Conservation (phyloP, 2,329 filamentous ascomycete species). For the Davidsoniella neocaledoniae region DNA sequence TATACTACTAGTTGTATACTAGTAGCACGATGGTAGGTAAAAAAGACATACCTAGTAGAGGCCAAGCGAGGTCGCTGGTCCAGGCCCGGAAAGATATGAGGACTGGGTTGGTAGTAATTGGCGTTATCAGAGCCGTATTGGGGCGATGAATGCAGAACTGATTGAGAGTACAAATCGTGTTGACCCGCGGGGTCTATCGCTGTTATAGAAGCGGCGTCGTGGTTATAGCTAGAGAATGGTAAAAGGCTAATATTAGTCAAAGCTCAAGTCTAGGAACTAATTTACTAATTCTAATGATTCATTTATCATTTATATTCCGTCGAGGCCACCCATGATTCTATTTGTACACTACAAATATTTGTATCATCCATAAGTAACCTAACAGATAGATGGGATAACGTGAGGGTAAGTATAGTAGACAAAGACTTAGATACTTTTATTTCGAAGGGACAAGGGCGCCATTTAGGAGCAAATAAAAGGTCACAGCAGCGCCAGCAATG, state of each 20-base stretch:
- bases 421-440: no score
- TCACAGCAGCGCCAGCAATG: no score
- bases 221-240: conserved; percentile 30
- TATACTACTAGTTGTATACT: no score
- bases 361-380: no score
- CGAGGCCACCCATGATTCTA: no score
- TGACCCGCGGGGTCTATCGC: conserved; percentile 27
- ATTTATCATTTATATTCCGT: no score
- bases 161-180: conserved; percentile 34
- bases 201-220: conserved; percentile 34
- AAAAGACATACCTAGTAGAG: conserved; percentile 30
- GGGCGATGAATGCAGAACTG: conserved; percentile 28
- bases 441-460: no score
- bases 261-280: background rate
- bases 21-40: no score
- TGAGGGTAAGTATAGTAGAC: background rate
- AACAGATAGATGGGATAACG: conserved; percentile 2
- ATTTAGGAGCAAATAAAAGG: no score
- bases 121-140: conserved; percentile 32
- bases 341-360: no score
- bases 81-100: conserved; percentile 30
- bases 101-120: conserved; percentile 30
- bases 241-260: conserved; percentile 10
- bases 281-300: no score
- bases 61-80: conserved; percentile 37